Evolutionary conservation across 2,329 filamentous ascomycete species (phyloP), one percentile per base, ranked within the genome.

Genomic region (Calcarisporium arbuscula): DNA sequence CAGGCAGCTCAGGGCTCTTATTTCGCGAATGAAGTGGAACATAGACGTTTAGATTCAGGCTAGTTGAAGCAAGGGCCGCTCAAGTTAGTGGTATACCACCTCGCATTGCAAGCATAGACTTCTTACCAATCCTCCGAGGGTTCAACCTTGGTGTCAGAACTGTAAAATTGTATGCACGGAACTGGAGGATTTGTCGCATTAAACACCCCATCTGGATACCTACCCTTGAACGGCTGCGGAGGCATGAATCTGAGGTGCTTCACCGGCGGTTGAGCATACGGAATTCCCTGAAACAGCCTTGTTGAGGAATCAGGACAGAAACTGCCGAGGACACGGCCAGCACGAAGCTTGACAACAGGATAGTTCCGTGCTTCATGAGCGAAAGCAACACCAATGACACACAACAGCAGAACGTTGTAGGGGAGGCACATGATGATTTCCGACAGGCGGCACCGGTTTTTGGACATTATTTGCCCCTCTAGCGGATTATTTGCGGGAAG

Each of bases 251-350:
- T 29, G 16, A 41, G 12, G 6, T 32, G 29, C 18, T 37, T 38
- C 3, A 40, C 18, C 8, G 43, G 43, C 8, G 45, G 43, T 20
- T 48, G n/a, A 17, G 43, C 43, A 33, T 40, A 48, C 1, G 45
- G 43, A 21, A 46, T 43, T 28, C 45, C 42, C 16, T 43, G 39
- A 17, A 44, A 46, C 3, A 41, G 26, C 17, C 29, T 35, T 5
- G 29, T 34, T 4, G 14, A 10, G 14, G 29, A 31, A 19, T 31
- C n/a, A 14, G 29, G 29, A 16, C 29, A 31, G 7, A 12, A 10
- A 12, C 19, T 19, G 7, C 29, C 29, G 6, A 6, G 18, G 16
- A 31, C 22, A 10, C 8, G n/a, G 9, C 29, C 29, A 6, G 29
- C 19, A 21, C 11, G 16, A n/a, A 20, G 5, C n/a, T 19, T 6